A percentile compares a stretch with the other conserved stretches of the same genome.
Evolutionary conservation across 768 basidiomycete species (phyloP).

Genomic region (Lentinula lateritia): DNA sequence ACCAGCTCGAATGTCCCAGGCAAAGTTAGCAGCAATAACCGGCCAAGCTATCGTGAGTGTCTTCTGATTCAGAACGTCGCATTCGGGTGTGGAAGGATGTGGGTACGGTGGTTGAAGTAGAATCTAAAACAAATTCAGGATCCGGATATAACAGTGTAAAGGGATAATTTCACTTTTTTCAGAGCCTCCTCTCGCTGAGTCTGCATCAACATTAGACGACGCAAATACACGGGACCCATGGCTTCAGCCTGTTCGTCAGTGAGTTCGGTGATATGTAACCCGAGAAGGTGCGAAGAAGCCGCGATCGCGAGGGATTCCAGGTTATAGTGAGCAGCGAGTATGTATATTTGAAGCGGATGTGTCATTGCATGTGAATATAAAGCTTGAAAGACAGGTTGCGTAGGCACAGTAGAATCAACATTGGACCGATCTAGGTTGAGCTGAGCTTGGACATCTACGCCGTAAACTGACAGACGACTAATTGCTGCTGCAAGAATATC

Average conservation of each 20-base stretch:
- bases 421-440: conserved; percentile 10
- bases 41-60: background rate
- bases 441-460: conserved; percentile 16
- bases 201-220: conserved; percentile 34
- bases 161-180: conserved; percentile 11
- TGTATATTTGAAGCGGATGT: conserved; percentile 31
- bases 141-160: background rate
- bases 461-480: conserved; percentile 24
- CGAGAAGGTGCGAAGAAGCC: conserved; percentile 32
- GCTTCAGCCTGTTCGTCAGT: conserved; percentile 30
- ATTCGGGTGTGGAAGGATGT: background rate
- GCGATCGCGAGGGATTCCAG: conserved; percentile 33
- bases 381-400: conserved; percentile 29
- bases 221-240: conserved; percentile 38
- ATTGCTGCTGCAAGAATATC: conserved; percentile 42
- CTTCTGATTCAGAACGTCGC: background rate
- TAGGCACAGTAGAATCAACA: conserved; percentile 19
- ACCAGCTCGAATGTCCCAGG: conserved; percentile 1
- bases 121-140: background rate
- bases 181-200: conserved; percentile 28
- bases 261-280: conserved; percentile 25
- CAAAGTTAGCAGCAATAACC: background rate
- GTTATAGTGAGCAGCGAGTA: conserved; percentile 28
- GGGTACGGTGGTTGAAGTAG: conserved; percentile 1
- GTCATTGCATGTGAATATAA: conserved; percentile 12